Base-by-base conservation (phyloP, 306 rosid species). In the Fragaria nilgerrensis region DNA sequence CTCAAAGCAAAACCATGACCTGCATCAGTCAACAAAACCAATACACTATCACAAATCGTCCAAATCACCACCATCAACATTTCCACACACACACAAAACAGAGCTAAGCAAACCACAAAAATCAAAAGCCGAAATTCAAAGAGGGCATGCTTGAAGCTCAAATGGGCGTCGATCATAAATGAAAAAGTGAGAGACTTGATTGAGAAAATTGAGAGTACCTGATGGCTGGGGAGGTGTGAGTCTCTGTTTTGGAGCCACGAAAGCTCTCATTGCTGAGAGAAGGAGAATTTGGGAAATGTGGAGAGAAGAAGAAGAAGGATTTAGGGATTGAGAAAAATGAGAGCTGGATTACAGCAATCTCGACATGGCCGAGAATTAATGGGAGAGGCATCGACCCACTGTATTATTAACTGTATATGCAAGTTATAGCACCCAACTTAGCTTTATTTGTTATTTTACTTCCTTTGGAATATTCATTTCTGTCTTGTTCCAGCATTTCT, bases 341-440 rank as follows among this genome's bases (percentile, higher is more conserved):
- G 78, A 70, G 76, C 82, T 81, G 82, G 81, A 80, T 85, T 50
- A 50, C 56, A 50, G 56, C 9, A 50, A 4, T 17, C 22, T 79
- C 90, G 88, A 85, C 96, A 87, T 84, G 76, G 89, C 88, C 82
- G 92, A 85, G 87, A 84, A 85, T 73, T 80, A 89, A 66, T 86
- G 86, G 43, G 15, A 29, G 52, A 13, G 52, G 84, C 84, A 79
- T 85, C 83, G 76, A 84, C 68, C 17, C 81, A 63, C 70, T 5
- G 39, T 36, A 36, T 17, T 19, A 20, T 19, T 37, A 59, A 69
- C 79, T 75, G 80, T 80, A n/a, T 36, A 16, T 50, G 56, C 56
- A 50, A 50, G 56, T n/a, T 55, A 19, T 55, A n/a, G 23, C 23
- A 7, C 1, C 39, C 39, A 19, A 50, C 58, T 0, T 45, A n/a